phyloP scores from a whole-genome alignment of 2,329 filamentous ascomycete species.

The Colletotrichum ledebouriae region DNA sequence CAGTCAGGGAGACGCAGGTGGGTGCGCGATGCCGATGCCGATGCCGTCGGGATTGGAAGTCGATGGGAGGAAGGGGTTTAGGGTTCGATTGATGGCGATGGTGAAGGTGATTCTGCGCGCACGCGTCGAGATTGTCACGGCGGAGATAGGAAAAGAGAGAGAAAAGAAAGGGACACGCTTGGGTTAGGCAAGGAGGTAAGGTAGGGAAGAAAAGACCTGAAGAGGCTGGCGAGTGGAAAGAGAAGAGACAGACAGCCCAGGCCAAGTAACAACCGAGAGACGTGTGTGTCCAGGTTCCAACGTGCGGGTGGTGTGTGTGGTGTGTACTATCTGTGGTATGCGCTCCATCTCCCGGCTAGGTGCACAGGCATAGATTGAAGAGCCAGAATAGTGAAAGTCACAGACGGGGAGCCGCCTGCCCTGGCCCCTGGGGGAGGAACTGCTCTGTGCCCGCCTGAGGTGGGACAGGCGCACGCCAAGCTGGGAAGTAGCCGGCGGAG shows the following conservation, averaged over 20 bases:
- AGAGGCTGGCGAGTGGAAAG: conserved; percentile 42
- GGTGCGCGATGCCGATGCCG: conserved; percentile 34
- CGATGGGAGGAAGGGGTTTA: not conserved
- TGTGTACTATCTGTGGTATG: conserved; percentile 6
- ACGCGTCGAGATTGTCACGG: conserved; percentile 40
- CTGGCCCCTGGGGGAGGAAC: conserved; percentile 33
- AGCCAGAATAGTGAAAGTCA: conserved; percentile 6
- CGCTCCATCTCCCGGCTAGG: conserved; percentile 14
- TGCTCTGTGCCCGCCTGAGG: conserved; percentile 30
- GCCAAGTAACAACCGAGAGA: not conserved
- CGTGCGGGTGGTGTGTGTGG: conserved; percentile 16
- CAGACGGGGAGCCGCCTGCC: conserved; percentile 40
- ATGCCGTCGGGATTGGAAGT: not conserved
- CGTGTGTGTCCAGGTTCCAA: not conserved
- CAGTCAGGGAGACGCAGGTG: conserved; percentile 33
- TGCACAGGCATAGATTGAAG: conserved; percentile 17
- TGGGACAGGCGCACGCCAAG: conserved; percentile 34
- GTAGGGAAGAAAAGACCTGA: conserved; percentile 36
- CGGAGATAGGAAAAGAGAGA: conserved; percentile 33
- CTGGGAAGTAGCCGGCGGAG: conserved; percentile 29
- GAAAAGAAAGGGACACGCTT: conserved; percentile 34
- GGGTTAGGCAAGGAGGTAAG: conserved; percentile 38
- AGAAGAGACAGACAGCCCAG: conserved; percentile 35
- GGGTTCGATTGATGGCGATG: conserved; percentile 22
- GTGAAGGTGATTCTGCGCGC: conserved; percentile 26